Evolutionary conservation across 768 basidiomycete species (phyloP).

Genomic region (Russula dissimulans): DNA sequence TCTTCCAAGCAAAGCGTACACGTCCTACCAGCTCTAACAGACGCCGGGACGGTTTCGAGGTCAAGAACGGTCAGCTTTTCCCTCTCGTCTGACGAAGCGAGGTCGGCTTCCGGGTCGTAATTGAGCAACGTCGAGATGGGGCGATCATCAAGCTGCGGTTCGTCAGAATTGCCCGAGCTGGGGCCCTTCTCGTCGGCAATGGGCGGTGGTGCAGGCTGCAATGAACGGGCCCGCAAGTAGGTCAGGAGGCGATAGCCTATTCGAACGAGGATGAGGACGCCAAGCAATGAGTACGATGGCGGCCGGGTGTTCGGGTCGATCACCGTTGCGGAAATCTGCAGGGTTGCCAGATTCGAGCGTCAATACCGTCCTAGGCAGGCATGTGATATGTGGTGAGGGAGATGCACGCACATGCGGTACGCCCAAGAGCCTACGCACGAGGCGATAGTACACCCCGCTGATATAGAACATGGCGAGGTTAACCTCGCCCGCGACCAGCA

Average conservation of each 20-base stretch:
- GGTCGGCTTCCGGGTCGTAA: constrained; percentile 43
- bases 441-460: constrained; percentile 68
- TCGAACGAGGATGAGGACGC: constrained; percentile 57
- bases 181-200: constrained; percentile 29
- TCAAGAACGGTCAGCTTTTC: constrained; percentile 63
- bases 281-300: constrained; percentile 82
- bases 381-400: neutral
- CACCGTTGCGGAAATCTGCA: constrained; percentile 63
- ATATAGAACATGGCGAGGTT: constrained; percentile 80
- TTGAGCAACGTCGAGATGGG: constrained; percentile 51
- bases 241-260: constrained; percentile 52
- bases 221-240: constrained; percentile 32
- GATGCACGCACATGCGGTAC: constrained; percentile 50
- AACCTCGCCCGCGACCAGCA: constrained; percentile 56
- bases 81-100: constrained; percentile 53
- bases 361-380: neutral
- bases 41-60: constrained; percentile 43
- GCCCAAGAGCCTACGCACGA: constrained; percentile 56
- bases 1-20: constrained; percentile 85
- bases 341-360: neutral
- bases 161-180: constrained; percentile 24
- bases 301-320: constrained; percentile 63
- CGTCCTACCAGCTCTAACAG: constrained; percentile 47
- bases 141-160: constrained; percentile 48
- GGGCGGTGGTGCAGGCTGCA: constrained; percentile 11